phyloP scores from a whole-genome alignment of 345 rosid species.

The Eucalyptus curtisii region DNA sequence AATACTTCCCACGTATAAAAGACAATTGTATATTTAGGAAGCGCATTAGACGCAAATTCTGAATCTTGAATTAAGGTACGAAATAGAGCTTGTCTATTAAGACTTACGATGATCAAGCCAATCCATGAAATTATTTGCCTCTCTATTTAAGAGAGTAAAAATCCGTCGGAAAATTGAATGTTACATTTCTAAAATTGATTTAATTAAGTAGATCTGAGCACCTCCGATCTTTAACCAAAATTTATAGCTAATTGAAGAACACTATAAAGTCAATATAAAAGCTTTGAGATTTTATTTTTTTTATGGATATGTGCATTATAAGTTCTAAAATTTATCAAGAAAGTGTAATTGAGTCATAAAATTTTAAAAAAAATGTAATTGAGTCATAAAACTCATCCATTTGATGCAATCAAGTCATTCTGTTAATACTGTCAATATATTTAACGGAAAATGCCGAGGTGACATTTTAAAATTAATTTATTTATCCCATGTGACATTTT shows the following conservation, averaged over 20 bases:
- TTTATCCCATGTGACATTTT: too few species aligned
- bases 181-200: not conserved
- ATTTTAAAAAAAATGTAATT: too few species aligned
- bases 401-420: too few species aligned
- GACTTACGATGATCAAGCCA: rapidly evolving
- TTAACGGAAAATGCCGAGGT: rapidly evolving
- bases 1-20: not conserved
- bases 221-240: not conserved
- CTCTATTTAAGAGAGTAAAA: not conserved
- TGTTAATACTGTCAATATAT: rapidly evolving
- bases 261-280: not conserved
- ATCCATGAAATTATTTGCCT: not conserved
- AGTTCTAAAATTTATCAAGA: rapidly evolving
- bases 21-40: not conserved
- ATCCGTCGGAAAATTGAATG: rapidly evolving
- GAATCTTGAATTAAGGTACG: not conserved
- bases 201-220: not conserved
- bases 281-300: not conserved
- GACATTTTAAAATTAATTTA: too few species aligned
- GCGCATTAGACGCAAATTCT: not conserved
- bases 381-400: too few species aligned
- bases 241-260: rapidly evolving
- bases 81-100: rapidly evolving
- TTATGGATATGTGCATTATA: rapidly evolving
- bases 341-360: too few species aligned